Evolutionary conservation across 2,329 filamentous ascomycete species (phyloP).

Genomic region (Fusarium udum): DNA sequence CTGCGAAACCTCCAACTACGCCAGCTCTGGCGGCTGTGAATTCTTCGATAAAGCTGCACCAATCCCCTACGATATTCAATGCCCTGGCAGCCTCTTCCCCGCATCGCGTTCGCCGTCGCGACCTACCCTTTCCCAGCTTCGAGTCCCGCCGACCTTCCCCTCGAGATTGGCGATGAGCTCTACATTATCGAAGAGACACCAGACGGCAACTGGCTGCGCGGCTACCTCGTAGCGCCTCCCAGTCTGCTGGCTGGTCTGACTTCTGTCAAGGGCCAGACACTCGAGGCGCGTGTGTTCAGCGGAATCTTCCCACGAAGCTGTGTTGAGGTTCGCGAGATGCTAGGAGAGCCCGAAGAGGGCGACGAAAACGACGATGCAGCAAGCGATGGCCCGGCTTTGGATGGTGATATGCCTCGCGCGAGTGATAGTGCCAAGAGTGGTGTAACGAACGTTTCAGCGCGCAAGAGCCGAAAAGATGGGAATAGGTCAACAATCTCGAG

Average conservation of each 20-base stretch:
- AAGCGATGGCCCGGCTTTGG: slow-evolving; percentile 47
- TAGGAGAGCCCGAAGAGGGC: slow-evolving; percentile 75
- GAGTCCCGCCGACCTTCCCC: slow-evolving; percentile 87
- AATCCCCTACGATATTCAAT: slow-evolving; percentile 60
- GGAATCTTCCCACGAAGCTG: slow-evolving; percentile 96
- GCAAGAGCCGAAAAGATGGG: slow-evolving; percentile 50
- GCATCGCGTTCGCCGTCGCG: slow-evolving; percentile 97
- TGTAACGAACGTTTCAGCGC: slow-evolving; percentile 51
- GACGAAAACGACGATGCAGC: slow-evolving; percentile 54
- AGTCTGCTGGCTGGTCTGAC: slow-evolving; percentile 92
- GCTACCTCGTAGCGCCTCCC: slow-evolving; percentile 93
- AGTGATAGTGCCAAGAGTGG: slow-evolving; percentile 66
- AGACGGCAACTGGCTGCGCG: slow-evolving; percentile 91
- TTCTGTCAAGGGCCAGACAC: slow-evolving; percentile 87
- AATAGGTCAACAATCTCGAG: slow-evolving; percentile 39
- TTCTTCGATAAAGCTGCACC: slow-evolving; percentile 28
- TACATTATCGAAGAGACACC: slow-evolving; percentile 98
- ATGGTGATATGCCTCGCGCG: slow-evolving; percentile 45
- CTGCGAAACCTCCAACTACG: slow-evolving; percentile 32
- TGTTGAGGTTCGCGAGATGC: slow-evolving; percentile 91
- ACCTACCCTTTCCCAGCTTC: slow-evolving; percentile 92
- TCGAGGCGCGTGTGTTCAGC: slow-evolving; percentile 97
- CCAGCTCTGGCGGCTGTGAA: slow-evolving; percentile 27
- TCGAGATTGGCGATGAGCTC: slow-evolving; percentile 97
- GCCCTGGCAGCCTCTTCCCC: slow-evolving; percentile 97